phyloP scores from a whole-genome alignment of 495 filamentous ascomycete species.

The Cercophora samala region DNA sequence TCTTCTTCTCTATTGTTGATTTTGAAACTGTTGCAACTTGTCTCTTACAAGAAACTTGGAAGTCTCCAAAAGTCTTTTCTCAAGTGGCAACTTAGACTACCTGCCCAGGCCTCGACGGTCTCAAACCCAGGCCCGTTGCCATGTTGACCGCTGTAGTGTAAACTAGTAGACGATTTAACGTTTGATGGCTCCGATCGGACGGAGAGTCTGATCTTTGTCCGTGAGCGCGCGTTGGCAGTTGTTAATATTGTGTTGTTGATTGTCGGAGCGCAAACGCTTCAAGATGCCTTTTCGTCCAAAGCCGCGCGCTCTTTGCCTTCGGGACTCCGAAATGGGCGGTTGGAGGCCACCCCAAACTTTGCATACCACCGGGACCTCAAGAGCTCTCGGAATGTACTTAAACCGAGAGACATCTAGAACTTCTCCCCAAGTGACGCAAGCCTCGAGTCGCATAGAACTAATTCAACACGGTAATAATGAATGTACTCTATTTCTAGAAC shows the following conservation, averaged over 20 bases:
- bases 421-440: background rate
- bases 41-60: background rate
- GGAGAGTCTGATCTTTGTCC: background rate
- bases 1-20: background rate
- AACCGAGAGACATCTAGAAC: background rate
- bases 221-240: background rate
- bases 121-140: background rate
- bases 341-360: no score
- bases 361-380: background rate
- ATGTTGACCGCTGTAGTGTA: background rate
- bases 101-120: background rate
- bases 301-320: background rate
- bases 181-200: background rate
- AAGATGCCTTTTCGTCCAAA: background rate
- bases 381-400: background rate
- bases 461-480: no score
- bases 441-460: background rate
- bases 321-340: no score
- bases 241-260: no score
- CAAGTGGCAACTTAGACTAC: background rate
- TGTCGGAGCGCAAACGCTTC: background rate
- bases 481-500: no score
- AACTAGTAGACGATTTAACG: background rate
- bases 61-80: background rate
- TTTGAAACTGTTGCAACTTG: background rate